Base-by-base conservation (phyloP, 805 yeast species). In the Teunomyces funiuensis region DNA sequence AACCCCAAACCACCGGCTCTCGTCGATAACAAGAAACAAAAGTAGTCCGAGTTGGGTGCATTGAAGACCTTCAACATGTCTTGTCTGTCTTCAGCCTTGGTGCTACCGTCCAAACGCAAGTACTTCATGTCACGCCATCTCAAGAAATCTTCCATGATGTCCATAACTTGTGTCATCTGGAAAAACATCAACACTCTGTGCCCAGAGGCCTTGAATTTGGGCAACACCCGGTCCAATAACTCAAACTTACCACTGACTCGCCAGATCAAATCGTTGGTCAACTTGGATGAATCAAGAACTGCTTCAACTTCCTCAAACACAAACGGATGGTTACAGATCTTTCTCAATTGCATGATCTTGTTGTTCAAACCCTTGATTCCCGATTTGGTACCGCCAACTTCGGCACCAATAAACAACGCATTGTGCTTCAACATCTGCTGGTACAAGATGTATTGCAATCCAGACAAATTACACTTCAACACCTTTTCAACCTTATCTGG, bases 141-240 rank as follows among this genome's bases (percentile, higher is more conserved):
- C 54, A 86, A 68, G 60, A 78, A 86, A 61, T 86, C 95, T 61
- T 86, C 95, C 89, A 86, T 85, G 30, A 86, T 86, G 58, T 85
- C 88, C 95, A 86, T 86, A 41, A 86, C 87, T 57, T 84, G 88
- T 0, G 95, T 86, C 95, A 86, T 86, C 65, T 86, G 95, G 69
- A 86, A 86, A 55, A 86, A 86, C 62, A 86, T 82, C 61, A 86
- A 73, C 3, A 85, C 88, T 58, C 90, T 73, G 57, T 86, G 95
- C 2, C 89, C 89, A 5, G 83, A 68, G 0, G 78, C 83, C 51
- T 82, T 79, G 57, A 83, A 81, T 58, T 86, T 86, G 9, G 91
- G 89, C 53, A 86, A 69, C 11, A 86, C 73, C 46, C 90, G 69
- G 59, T 85, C 91, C 47, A 87, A 66, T 39, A 87, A 63, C 57